These are phyloP conservation scores for Glutinoglossum americanum DNA, from an alignment of 495 filamentous ascomycete genomes.

Conservation along the genomic window DNA sequence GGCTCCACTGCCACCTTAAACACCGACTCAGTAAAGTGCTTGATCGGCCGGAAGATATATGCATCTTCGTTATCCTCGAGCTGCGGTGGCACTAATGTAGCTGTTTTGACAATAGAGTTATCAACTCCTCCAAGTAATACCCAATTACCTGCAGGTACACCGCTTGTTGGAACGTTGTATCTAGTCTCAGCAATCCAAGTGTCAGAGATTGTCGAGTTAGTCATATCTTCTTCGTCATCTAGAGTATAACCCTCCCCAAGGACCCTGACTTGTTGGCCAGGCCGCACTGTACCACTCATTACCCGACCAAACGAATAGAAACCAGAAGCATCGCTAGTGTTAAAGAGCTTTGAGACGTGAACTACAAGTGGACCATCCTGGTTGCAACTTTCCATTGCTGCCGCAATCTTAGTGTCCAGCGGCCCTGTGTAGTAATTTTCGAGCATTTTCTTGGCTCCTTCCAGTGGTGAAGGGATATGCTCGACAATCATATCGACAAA, in stretches of 20 bases:
- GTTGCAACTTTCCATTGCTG: constrained; percentile 61
- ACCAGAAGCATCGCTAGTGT: constrained; percentile 60
- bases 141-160: constrained; percentile 90
- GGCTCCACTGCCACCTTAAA: constrained; percentile 97
- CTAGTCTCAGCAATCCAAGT: constrained; percentile 87
- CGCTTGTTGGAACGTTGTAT: constrained; percentile 78
- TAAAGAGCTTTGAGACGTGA: constrained; percentile 84
- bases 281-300: constrained; percentile 75
- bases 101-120: constrained; percentile 95
- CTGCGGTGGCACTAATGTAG: constrained; percentile 71
- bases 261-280: constrained; percentile 68
- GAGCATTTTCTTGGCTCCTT: constrained; percentile 53
- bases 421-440: constrained; percentile 86
- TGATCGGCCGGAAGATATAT: constrained; percentile 80
- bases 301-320: constrained; percentile 84
- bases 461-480: constrained; percentile 72
- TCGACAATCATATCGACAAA: constrained; percentile 92
- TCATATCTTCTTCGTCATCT: constrained; percentile 98
- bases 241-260: constrained; percentile 89
- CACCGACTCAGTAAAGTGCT: constrained; percentile 91
- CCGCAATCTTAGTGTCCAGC: constrained; percentile 65
- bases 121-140: constrained; percentile 80
- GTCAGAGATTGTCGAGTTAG: constrained; percentile 61
- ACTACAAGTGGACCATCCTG: constrained; percentile 78
- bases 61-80: constrained; percentile 75